Percentiles rank a stretch among this genome's conserved stretches.
Evolutionary conservation across 2,329 filamentous ascomycete species (phyloP).

Genomic region (Fonsecaea nubica): DNA sequence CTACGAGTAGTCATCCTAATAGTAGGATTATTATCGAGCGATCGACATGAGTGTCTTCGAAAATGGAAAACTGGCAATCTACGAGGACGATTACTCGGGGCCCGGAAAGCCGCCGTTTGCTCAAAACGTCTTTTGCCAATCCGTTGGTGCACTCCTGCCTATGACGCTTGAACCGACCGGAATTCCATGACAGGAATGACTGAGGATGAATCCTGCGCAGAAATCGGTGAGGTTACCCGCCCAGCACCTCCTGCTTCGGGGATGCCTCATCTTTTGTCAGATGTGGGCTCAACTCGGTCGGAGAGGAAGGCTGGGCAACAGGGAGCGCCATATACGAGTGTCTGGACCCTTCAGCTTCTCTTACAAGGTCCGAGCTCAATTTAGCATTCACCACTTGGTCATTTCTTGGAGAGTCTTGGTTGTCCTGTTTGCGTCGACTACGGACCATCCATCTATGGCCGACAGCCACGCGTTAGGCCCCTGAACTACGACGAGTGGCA

Average conservation of each 20-base stretch:
- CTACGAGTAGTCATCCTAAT: neutral
- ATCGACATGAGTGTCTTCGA: neutral
- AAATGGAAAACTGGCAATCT: neutral
- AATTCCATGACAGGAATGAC: neutral
- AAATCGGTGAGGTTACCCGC: slow-evolving; percentile 9
- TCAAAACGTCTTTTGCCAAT: neutral
- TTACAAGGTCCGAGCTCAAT: slow-evolving; percentile 1
- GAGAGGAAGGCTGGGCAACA: slow-evolving; percentile 3
- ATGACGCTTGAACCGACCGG: neutral
- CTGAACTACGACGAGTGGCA: slow-evolving; percentile 2
- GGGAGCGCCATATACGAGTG: slow-evolving; percentile 1
- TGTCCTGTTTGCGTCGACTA: slow-evolving; percentile 18
- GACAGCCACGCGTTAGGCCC: slow-evolving; percentile 11
- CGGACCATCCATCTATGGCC: slow-evolving; percentile 3
- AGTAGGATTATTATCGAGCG: neutral
- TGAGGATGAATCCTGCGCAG: neutral
- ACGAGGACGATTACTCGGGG: neutral
- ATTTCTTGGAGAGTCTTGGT: slow-evolving; percentile 20
- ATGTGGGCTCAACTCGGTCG: slow-evolving; percentile 11
- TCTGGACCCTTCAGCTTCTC: slow-evolving; percentile 16
- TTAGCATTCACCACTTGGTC: slow-evolving; percentile 12
- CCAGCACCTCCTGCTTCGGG: slow-evolving; percentile 14
- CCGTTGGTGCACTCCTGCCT: neutral
- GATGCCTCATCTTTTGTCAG: slow-evolving; percentile 13
- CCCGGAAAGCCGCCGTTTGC: neutral